Base-by-base conservation (phyloP, 176 grass and related monocot genomes). In the Avena atlantica region DNA sequence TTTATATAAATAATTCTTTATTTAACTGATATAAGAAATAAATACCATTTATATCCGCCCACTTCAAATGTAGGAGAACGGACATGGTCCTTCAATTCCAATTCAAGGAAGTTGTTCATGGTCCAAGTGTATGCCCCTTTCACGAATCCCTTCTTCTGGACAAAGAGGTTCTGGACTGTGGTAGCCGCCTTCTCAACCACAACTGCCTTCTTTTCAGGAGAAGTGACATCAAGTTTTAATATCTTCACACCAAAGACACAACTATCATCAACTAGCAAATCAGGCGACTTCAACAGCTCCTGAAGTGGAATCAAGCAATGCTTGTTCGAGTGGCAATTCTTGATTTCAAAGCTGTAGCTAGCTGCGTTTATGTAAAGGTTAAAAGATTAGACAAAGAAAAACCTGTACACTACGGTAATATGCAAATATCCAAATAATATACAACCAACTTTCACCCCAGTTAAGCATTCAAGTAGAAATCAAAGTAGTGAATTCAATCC, bases 71-170 rank as follows among this genome's bases (percentile, higher is more conserved):
- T 23, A 48, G 61, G 80, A 70, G 80, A 88, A 70, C 0, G 0
- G 73, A 83, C 4, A 13, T 2, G 17, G 37, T 7, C 10, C 79
- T 69, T 83, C 12, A 5, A 24, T 0, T 27, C 15, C 21, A 81
- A 31, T 51, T 58, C 51, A 78, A 23, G 24, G 50, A 78, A 83
- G 50, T 78, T 70, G 19, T 78, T 59, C 49, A 83, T 17, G 49
- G 49, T 88, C 86, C 86, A 83, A 17, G 72, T 83, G n/a, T 88
- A 88, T 8, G 49, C 69, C 16, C 86, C 86, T 83, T 83, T 57
- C 16, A 83, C 68, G 24, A 83, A 60, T 9, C 13, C 86, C 51
- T 88, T 78, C 37, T 88, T 87, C 70, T 87, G 80, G 61, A 83
- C 80, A 74, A 88, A 83, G 15, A 88, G 14, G 11, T 78, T 78